Conservation (phyloP, 352 stramenopile genomes). For the Globisporangium iwayamae region DNA sequence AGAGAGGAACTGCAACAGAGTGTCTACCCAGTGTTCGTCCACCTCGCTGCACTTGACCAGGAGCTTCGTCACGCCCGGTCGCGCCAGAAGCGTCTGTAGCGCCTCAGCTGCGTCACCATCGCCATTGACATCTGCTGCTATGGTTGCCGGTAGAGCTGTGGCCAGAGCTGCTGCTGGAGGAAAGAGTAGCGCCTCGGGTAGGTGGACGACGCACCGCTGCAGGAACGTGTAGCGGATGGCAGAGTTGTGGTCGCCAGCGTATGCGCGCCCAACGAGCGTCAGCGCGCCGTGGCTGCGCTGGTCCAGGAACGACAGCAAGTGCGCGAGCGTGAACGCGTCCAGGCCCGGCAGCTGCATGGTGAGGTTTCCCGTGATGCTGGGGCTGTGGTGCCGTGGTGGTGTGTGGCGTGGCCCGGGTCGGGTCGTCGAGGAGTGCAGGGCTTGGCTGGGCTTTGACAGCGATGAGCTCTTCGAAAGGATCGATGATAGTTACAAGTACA, state of each 20-base stretch:
- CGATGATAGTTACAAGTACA: too few relatives aligned
- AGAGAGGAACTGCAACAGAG: background rate
- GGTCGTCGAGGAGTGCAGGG: too few relatives aligned
- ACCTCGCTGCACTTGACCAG: background rate
- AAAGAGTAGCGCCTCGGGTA: conserved; percentile 2
- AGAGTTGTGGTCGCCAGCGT: background rate
- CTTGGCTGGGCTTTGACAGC: too few relatives aligned
- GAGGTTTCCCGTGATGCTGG: background rate
- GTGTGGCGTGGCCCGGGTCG: too few relatives aligned
- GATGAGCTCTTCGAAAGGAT: too few relatives aligned
- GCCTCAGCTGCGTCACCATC: background rate
- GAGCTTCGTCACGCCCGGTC: background rate
- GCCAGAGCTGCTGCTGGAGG: background rate
- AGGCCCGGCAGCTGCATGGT: background rate
- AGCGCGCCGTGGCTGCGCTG: background rate
- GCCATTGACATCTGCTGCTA: background rate
- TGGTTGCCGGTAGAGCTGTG: background rate
- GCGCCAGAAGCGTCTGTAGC: background rate
- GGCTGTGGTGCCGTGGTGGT: too few relatives aligned
- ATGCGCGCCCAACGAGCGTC: background rate
- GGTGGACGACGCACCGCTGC: background rate
- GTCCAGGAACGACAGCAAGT: conserved; percentile 4
- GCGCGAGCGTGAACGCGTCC: conserved; percentile 4
- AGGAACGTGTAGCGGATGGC: background rate
- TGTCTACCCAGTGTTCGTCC: background rate